Conservation (phyloP, 2,329 filamentous ascomycete genomes). For the Penicillium brevicompactum region DNA sequence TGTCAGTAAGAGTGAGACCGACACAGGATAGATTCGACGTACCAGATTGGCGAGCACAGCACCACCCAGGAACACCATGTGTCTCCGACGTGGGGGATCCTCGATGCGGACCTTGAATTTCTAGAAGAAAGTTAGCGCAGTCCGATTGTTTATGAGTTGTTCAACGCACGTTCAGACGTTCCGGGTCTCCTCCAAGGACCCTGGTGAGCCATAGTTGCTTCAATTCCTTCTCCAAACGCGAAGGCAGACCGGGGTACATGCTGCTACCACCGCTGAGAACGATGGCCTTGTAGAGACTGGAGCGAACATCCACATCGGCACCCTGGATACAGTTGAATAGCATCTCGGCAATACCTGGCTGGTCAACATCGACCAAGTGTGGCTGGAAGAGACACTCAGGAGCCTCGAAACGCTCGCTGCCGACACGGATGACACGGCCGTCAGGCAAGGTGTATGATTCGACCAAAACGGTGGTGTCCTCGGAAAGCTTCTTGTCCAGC, state of each 20-base stretch:
- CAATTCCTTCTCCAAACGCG: conserved; percentile 93
- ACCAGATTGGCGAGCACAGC: conserved; percentile 94
- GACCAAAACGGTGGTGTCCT: conserved; percentile 95
- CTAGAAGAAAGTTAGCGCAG: conserved; percentile 40
- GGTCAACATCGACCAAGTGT: conserved; percentile 95
- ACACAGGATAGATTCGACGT: conserved; percentile 30
- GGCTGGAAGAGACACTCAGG: conserved; percentile 98
- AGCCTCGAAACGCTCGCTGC: conserved; percentile 95
- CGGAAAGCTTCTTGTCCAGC: conserved; percentile 90
- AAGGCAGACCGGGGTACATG: conserved; percentile 98
- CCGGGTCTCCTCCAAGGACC: conserved; percentile 86
- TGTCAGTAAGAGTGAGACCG: conserved; percentile 12
- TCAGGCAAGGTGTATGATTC: conserved; percentile 98
- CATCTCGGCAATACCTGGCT: conserved; percentile 94
- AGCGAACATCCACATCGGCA: conserved; percentile 91
- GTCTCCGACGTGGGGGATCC: conserved; percentile 89
- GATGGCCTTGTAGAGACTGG: conserved; percentile 94
- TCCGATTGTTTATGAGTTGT: background rate
- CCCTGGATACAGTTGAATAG: conserved; percentile 98
- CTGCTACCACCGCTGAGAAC: conserved; percentile 94
- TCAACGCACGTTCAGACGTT: conserved; percentile 71
- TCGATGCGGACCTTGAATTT: conserved; percentile 99
- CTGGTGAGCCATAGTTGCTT: conserved; percentile 98
- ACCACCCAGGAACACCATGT: conserved; percentile 99
- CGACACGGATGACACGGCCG: conserved; percentile 91